phyloP scores from a whole-genome alignment of 2,329 filamentous ascomycete genomes.

The Zopfia rhizophila region DNA sequence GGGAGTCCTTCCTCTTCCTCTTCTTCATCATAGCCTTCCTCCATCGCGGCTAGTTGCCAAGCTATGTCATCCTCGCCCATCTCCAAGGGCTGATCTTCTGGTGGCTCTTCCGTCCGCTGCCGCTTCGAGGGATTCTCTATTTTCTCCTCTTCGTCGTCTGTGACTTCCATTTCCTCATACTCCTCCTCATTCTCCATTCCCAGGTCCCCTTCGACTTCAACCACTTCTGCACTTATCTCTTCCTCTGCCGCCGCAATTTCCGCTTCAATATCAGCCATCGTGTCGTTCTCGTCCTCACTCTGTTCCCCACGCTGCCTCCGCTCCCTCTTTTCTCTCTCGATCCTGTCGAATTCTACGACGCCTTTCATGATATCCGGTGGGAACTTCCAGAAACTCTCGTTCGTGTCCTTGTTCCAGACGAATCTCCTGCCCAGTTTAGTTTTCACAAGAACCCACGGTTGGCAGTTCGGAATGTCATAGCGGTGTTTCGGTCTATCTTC shows the following conservation, averaged over 20 bases:
- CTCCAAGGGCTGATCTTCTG: slow-evolving; percentile 69
- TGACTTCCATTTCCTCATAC: slow-evolving; percentile 82
- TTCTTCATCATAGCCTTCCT: slow-evolving; percentile 72
- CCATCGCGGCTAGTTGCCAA: slow-evolving; percentile 90
- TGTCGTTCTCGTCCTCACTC: slow-evolving; percentile 45
- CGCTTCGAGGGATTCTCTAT: slow-evolving; percentile 62
- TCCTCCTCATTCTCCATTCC: slow-evolving; percentile 70
- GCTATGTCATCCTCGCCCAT: slow-evolving; percentile 96
- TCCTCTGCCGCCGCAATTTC: slow-evolving; percentile 42
- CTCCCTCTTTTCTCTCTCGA: slow-evolving; percentile 76
- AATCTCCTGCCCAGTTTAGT: slow-evolving; percentile 92
- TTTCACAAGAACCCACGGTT: slow-evolving; percentile 91
- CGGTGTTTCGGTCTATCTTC: slow-evolving; percentile 84
- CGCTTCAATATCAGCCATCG: slow-evolving; percentile 47
- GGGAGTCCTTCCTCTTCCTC: slow-evolving; percentile 78
- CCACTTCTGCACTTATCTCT: slow-evolving; percentile 39
- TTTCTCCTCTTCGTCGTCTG: slow-evolving; percentile 64
- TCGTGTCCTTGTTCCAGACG: slow-evolving; percentile 86
- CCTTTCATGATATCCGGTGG: slow-evolving; percentile 86
- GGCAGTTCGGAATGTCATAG: slow-evolving; percentile 79
- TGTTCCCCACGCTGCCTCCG: slow-evolving; percentile 58
- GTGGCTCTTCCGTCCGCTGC: slow-evolving; percentile 57
- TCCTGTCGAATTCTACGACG: slow-evolving; percentile 71
- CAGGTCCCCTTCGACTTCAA: slow-evolving; percentile 51
- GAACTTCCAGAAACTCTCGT: slow-evolving; percentile 94